These are phyloP conservation scores for Colletotrichum tanaceti DNA, from an alignment of 2,329 filamentous ascomycete species.

Conservation along the genomic window DNA sequence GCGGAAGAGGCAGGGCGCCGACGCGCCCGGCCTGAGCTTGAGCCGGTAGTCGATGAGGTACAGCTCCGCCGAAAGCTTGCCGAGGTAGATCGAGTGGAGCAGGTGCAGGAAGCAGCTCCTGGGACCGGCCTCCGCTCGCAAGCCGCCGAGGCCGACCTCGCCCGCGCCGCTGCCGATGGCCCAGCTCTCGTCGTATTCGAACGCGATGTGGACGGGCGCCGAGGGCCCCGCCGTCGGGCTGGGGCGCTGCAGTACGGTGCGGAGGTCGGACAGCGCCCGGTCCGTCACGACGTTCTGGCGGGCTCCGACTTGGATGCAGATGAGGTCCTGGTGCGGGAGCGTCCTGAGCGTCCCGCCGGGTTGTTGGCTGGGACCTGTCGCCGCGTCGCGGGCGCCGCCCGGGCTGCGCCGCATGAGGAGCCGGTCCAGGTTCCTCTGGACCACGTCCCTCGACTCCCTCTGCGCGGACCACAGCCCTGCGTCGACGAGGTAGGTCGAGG, in stretches of 20 bases:
- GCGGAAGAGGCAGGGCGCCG: not conserved
- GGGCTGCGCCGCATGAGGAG: too few species aligned
- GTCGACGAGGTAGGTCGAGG: slow-evolving; percentile 4
- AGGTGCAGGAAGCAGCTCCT: not conserved
- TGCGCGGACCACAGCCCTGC: slow-evolving; percentile 1
- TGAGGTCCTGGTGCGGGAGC: not conserved
- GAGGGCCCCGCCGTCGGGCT: too few species aligned
- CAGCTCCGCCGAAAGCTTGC: not conserved
- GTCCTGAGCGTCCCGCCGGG: not conserved
- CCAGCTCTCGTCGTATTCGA: not conserved
- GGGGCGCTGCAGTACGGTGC: not conserved
- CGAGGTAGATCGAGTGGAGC: not conserved
- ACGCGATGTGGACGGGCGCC: not conserved
- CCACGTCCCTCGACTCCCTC: slow-evolving; percentile 1
- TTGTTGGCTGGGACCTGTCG: too few species aligned
- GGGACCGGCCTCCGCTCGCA: not conserved
- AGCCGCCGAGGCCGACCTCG: not conserved
- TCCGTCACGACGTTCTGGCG: not conserved
- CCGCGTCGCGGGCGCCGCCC: too few species aligned
- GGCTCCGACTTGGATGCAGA: not conserved
- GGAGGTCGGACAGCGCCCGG: not conserved
- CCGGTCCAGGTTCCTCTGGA: not conserved
- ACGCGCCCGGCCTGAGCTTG: not conserved
- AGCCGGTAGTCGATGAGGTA: not conserved
- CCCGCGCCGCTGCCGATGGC: not conserved